These are phyloP conservation scores for Fusarium annulatum DNA, from an alignment of 2,329 filamentous ascomycete genomes.

Conservation along the genomic window DNA sequence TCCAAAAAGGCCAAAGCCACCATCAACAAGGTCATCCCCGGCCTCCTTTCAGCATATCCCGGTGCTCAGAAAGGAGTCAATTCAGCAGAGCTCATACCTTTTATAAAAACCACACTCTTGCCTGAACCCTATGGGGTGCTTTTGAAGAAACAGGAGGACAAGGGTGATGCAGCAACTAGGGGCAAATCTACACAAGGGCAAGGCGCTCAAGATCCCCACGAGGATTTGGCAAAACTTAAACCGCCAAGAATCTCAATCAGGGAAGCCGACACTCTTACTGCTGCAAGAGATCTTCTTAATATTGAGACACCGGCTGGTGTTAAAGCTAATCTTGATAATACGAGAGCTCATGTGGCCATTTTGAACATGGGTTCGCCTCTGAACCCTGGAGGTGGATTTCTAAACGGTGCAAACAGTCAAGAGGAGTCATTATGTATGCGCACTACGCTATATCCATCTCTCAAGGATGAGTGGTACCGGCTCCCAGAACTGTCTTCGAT, in stretches of 20 bases:
- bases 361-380: constrained; percentile 74
- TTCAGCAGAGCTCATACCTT: constrained; percentile 56
- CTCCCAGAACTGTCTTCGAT: constrained; percentile 68
- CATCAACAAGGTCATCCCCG: constrained; percentile 69
- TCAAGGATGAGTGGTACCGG: constrained; percentile 68
- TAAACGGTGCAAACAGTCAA: constrained; percentile 68
- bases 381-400: constrained; percentile 69
- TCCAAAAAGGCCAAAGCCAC: constrained; percentile 68
- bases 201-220: not conserved
- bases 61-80: constrained; percentile 67
- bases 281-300: constrained; percentile 51
- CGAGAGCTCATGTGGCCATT: constrained; percentile 57
- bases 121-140: too few relatives aligned
- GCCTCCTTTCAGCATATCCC: constrained; percentile 62
- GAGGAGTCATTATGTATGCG: constrained; percentile 72
- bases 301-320: not conserved
- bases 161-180: constrained; percentile 38
- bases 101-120: rapidly evolving
- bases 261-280: constrained; percentile 64
- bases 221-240: not conserved
- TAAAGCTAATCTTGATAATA: constrained; percentile 20
- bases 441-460: constrained; percentile 68
- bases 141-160: not conserved
- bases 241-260: constrained; percentile 57
- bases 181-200: constrained; percentile 42